phyloP scores from a whole-genome alignment of 2,329 filamentous ascomycete species.

The Ophiostoma fasciatum region DNA sequence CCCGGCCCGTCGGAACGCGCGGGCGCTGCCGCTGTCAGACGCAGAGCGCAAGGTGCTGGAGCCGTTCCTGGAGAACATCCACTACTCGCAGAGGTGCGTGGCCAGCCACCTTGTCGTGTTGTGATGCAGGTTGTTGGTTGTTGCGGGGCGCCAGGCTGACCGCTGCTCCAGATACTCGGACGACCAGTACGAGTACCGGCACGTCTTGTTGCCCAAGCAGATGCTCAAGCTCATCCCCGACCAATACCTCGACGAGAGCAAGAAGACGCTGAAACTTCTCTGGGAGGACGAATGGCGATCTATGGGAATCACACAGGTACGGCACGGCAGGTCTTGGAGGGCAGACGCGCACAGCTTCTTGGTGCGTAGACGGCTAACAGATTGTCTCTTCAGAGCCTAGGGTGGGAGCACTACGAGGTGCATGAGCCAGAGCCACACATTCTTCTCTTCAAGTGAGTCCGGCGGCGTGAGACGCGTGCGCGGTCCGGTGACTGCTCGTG shows the following conservation, averaged over 20 bases:
- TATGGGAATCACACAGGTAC: slow-evolving; percentile 89
- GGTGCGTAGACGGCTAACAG: too few relatives aligned
- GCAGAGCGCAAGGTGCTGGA: slow-evolving; percentile 71
- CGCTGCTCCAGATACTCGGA: slow-evolving; percentile 62
- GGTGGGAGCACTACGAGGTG: slow-evolving; percentile 99
- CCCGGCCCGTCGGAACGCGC: slow-evolving; percentile 70
- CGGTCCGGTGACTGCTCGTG: too few relatives aligned
- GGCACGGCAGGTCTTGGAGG: too few relatives aligned
- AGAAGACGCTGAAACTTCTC: slow-evolving; percentile 86
- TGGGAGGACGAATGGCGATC: slow-evolving; percentile 99
- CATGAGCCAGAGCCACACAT: slow-evolving; percentile 98
- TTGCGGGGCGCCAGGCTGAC: neutral
- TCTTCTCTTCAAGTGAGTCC: slow-evolving; percentile 88
- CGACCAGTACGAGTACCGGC: slow-evolving; percentile 86
- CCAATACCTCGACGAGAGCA: slow-evolving; percentile 46
- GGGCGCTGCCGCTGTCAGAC: slow-evolving; percentile 66
- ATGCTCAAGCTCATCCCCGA: slow-evolving; percentile 97
- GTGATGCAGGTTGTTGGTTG: too few relatives aligned
- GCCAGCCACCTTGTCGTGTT: slow-evolving; percentile 49
- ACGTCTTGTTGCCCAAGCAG: slow-evolving; percentile 92
- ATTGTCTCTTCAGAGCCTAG: slow-evolving; percentile 61
- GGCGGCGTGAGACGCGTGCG: too few relatives aligned
- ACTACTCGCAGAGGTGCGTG: slow-evolving; percentile 51
- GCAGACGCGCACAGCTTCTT: too few relatives aligned
- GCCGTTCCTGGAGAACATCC: slow-evolving; percentile 84